Evolutionary conservation across 2,329 filamentous ascomycete species (phyloP), one percentile per base, ranked within the genome.

Genomic region (Colletotrichum coccodes): DNA sequence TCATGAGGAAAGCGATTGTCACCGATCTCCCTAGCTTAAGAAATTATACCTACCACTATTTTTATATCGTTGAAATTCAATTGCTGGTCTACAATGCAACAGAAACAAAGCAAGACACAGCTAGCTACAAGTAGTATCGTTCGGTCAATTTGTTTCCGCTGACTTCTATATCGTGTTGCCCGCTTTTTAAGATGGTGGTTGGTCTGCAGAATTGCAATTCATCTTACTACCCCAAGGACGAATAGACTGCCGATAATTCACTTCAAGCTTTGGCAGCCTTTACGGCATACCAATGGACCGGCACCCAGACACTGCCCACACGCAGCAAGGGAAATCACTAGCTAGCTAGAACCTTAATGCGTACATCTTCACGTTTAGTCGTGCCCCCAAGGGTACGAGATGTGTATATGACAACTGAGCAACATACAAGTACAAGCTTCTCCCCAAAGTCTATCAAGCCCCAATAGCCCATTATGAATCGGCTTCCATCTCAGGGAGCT

Each of bases 351-450:
- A 12, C 16, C n/a, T 32, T 32, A 12, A 14, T 9, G 30, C 16
- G 26, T 42, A 28, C 34, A 60, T 18, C 11, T 50, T 67, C 62
- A 56, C 61, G 57, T 61, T 49, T 49, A 69, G 58, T 58, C n/a
- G n/a, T 52, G 18, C 30, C 42, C 63, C 47, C 63, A 70, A 70
- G 52, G 57, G 67, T 63, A 70, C 68, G 64, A 70, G 75, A 74
- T 79, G 74, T 77, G 77, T 79, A 79, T 79, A 79, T 75, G 75
- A 75, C 75, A 77, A 77, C 56, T 69, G 62, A 75, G 75, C 72
- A 75, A 74, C 79, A 79, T 82, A 82, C 77, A 80, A 82, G 76
- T 82, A 82, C 80, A 81, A 73, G 75, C 54, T 56, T 70, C 56
- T 47, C 53, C 57, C 61, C 57, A 36, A 59, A 62, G 57, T 70